A percentile compares a stretch with the other conserved stretches of the same genome.
Evolutionary conservation across 108 stramenopile genomes (phyloP).

Genomic region (Nitzschia sp.): DNA sequence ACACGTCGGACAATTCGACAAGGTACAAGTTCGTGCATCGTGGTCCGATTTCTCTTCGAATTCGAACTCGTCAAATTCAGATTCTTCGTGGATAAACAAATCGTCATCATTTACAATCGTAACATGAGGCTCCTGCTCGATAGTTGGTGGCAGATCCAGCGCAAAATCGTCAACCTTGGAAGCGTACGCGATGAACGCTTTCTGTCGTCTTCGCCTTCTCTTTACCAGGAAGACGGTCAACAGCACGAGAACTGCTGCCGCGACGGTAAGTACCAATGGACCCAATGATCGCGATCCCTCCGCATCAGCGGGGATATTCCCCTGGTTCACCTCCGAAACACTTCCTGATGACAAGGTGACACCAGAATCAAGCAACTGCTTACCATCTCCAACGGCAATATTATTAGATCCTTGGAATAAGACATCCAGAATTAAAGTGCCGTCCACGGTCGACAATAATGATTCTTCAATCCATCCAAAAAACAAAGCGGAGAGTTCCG

Average conservation of each 20-base stretch:
- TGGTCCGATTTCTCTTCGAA: background rate
- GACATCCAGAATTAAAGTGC: background rate
- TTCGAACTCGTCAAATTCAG: background rate
- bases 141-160: background rate
- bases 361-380: background rate
- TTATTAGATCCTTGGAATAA: slow-evolving; percentile 9
- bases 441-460: background rate
- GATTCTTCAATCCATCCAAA: slow-evolving; percentile 4
- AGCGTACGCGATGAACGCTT: background rate
- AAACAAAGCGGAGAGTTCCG: background rate
- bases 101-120: slow-evolving; percentile 3
- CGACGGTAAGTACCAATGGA: background rate
- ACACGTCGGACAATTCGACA: background rate
- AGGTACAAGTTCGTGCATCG: background rate
- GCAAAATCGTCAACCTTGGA: background rate
- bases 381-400: background rate
- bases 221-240: background rate
- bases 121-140: background rate
- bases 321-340: background rate
- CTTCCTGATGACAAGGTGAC: background rate
- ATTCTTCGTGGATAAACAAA: background rate
- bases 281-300: background rate
- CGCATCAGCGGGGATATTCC: slow-evolving; percentile 7
- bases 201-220: background rate
- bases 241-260: background rate